Percentiles rank a stretch among this genome's conserved stretches.
Conservation (phyloP, 805 yeast species). For the Metschnikowia lachancei region DNA sequence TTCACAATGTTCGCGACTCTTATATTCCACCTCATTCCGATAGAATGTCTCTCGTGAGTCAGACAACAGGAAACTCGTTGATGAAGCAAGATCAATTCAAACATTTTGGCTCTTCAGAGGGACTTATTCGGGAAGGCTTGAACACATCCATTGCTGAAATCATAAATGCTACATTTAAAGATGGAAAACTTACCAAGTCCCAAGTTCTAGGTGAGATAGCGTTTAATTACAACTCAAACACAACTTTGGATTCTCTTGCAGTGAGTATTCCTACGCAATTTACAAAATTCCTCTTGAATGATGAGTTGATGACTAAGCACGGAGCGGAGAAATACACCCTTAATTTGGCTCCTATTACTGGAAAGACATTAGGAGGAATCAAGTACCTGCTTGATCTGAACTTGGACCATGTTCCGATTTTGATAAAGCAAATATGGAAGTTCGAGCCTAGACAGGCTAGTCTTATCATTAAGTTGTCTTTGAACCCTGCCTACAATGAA, state of each 20-base stretch:
- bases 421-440: slow-evolving; percentile 83
- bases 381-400: slow-evolving; percentile 61
- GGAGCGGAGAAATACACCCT: slow-evolving; percentile 38
- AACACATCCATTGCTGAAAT: slow-evolving; percentile 86
- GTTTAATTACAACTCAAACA: slow-evolving; percentile 52
- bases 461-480: slow-evolving; percentile 68
- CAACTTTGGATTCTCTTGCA: slow-evolving; percentile 30
- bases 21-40: slow-evolving; percentile 18
- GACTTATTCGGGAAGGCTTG: slow-evolving; percentile 46
- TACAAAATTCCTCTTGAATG: slow-evolving; percentile 47
- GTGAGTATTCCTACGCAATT: slow-evolving; percentile 47
- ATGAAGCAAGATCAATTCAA: slow-evolving; percentile 47
- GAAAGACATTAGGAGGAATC: slow-evolving; percentile 75
- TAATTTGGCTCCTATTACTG: slow-evolving; percentile 49
- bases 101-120: slow-evolving; percentile 28
- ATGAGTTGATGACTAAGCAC: slow-evolving; percentile 30
- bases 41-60: slow-evolving; percentile 28
- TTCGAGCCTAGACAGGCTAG: slow-evolving; percentile 82
- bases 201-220: slow-evolving; percentile 85
- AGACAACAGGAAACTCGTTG: slow-evolving; percentile 41
- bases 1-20: slow-evolving; percentile 41
- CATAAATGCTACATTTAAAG: slow-evolving; percentile 67
- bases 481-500: slow-evolving; percentile 46
- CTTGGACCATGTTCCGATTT: slow-evolving; percentile 55
- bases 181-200: slow-evolving; percentile 58